Evolutionary conservation across 1,139 yeast species (phyloP).

Genomic region (Pneumocystis murina): DNA sequence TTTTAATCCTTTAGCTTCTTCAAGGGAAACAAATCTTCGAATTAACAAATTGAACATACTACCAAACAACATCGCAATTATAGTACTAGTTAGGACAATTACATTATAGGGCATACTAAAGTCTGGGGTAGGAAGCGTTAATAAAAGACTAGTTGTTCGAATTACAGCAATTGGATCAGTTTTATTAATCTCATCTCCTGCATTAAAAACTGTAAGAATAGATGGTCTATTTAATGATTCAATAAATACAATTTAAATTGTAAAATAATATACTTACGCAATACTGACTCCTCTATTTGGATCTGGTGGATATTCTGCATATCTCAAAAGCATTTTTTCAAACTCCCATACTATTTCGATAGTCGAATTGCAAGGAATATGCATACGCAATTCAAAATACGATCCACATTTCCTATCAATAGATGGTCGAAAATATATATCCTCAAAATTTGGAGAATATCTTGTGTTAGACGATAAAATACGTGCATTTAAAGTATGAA

Average conservation of each 20-base stretch:
- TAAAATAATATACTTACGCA: slow-evolving; percentile 43
- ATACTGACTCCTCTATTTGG: slow-evolving; percentile 96
- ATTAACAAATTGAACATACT: slow-evolving; percentile 64
- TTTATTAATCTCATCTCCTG: slow-evolving; percentile 29
- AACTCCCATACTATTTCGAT: slow-evolving; percentile 60
- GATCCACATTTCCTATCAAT: slow-evolving; percentile 69
- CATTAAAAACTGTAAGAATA: slow-evolving; percentile 36
- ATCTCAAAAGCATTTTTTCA: slow-evolving; percentile 69
- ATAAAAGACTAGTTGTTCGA: slow-evolving; percentile 70
- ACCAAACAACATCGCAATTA: slow-evolving; percentile 85
- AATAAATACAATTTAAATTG: background rate
- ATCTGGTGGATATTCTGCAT: slow-evolving; percentile 95
- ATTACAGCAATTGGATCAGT: slow-evolving; percentile 34
- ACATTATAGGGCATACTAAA: slow-evolving; percentile 98
- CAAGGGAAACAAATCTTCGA: slow-evolving; percentile 62
- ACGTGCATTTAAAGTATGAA: slow-evolving; percentile 43
- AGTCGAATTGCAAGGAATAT: slow-evolving; percentile 49
- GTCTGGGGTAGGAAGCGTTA: slow-evolving; percentile 91
- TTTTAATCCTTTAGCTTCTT: slow-evolving; percentile 40
- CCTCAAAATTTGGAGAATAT: slow-evolving; percentile 11
- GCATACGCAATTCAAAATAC: slow-evolving; percentile 55
- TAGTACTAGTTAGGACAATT: slow-evolving; percentile 82
- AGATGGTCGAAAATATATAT: slow-evolving; percentile 59
- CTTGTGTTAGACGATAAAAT: background rate
- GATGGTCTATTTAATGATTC: slow-evolving; percentile 7